Base-by-base conservation (phyloP, 805 yeast species). In the Nakazawaea holstii region DNA sequence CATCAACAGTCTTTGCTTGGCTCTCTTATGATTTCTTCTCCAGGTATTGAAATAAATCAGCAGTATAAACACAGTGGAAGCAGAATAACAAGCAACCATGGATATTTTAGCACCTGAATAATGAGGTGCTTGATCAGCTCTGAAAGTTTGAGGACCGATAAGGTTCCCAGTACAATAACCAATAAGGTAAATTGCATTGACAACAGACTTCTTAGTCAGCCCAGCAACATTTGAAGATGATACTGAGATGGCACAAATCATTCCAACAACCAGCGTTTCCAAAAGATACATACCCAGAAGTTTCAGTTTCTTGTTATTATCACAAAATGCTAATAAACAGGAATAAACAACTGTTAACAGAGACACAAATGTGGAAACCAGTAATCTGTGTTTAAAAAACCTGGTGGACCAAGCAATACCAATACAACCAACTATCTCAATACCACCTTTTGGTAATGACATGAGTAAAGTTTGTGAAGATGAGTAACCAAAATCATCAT, bases 141-240 rank as follows among this genome's bases (percentile, higher is more conserved):
- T 68, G 65, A 84, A 85, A 10, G 86, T 71, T 61, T 83, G 88
- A 6, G 91, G 88, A 5, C 90, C 90, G 44, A 80, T 73, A 40
- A 83, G 64, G 56, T 81, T 80, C 14, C 87, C 87, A 37, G 76
- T 74, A 43, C 87, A 79, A 57, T 81, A 84, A 4, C 78, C 80
- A 48, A 83, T 69, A 64, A 84, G 68, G 37, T 74, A 72, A 29
- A 77, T 61, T 4, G 82, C 79, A 40, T 75, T 74, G 13, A 76
- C 72, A 7, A 75, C 68, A 52, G 76, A 67, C 56, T 81, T 76
- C 61, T 84, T 85, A 10, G 89, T 82, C 47, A 76, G 74, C 2
- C 91, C 91, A 6, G 87, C 77, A 26, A 80, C 73, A 58, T 84
- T 59, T 32, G 64, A 61, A n/a, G 51, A 42, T 43, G 56, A 66